phyloP scores from a whole-genome alignment of 2,329 filamentous ascomycete species.

The Aspergillus jensenii region DNA sequence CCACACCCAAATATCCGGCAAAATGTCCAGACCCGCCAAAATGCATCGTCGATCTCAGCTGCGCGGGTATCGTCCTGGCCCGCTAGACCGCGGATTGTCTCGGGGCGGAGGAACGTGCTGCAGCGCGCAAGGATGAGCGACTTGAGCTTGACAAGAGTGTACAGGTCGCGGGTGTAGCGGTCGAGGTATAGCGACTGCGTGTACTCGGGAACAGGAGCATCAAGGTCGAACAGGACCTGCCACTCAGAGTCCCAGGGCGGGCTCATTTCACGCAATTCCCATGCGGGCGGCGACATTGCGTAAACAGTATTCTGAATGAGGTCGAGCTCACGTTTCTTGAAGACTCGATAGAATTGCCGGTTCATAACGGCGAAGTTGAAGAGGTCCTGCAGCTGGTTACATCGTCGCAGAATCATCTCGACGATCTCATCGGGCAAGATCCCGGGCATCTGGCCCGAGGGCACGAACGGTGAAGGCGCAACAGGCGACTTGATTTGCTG shows the following conservation, averaged over 20 bases:
- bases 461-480: conserved; percentile 15
- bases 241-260: conserved; percentile 50
- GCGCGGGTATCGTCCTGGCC: conserved; percentile 47
- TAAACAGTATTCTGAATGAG: conserved; percentile 53
- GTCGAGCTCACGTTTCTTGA: conserved; percentile 56
- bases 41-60: conserved; percentile 58
- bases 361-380: conserved; percentile 56
- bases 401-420: conserved; percentile 50
- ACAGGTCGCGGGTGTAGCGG: conserved; percentile 53
- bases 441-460: conserved; percentile 36
- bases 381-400: conserved; percentile 54
- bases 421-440: conserved; percentile 52
- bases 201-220: conserved; percentile 52
- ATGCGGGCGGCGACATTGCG: conserved; percentile 58
- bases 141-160: conserved; percentile 56
- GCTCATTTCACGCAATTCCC: conserved; percentile 60
- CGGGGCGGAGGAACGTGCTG: conserved; percentile 55
- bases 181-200: conserved; percentile 54
- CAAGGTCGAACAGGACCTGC: conserved; percentile 43
- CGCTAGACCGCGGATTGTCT: conserved; percentile 55
- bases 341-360: conserved; percentile 57
- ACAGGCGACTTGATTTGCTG: conserved; percentile 4
- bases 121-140: conserved; percentile 57
- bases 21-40: conserved; percentile 68
- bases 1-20: conserved; percentile 62